These are phyloP conservation scores for Fusarium redolens DNA, from an alignment of 2,329 filamentous ascomycete genomes.

Conservation along the genomic window DNA sequence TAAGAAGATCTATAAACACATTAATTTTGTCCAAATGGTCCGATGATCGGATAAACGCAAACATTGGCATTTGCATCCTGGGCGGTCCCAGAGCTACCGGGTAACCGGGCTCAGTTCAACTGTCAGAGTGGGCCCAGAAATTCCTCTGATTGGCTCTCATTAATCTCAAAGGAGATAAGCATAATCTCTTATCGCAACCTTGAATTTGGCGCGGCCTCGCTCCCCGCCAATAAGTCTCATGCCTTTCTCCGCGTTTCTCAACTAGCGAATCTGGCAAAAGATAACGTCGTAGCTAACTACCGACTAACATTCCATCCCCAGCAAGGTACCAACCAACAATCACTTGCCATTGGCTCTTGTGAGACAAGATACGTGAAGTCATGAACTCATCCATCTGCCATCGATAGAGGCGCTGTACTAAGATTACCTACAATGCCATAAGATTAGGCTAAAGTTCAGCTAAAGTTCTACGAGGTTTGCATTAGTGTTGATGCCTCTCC, in stretches of 20 bases:
- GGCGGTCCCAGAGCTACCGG: not conserved
- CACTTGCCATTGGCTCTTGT: not conserved
- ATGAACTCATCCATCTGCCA: not conserved
- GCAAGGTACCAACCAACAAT: not conserved
- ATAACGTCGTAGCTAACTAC: constrained; percentile 9
- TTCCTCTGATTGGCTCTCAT: not conserved
- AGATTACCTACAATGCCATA: not conserved
- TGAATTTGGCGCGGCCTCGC: not conserved
- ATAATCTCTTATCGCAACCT: constrained; percentile 4
- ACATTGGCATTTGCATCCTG: not conserved
- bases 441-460: not conserved
- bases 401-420: not conserved
- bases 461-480: not conserved
- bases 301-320: not conserved
- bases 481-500: not conserved
- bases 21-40: not conserved
- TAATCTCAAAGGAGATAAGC: not conserved
- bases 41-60: not conserved
- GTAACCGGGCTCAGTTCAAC: not conserved
- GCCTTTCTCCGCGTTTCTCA: not conserved
- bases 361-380: not conserved
- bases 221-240: not conserved
- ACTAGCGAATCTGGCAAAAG: not conserved
- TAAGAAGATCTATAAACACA: too few species aligned
- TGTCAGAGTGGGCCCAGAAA: accelerated